Evolutionary conservation across 2,329 filamentous ascomycete genomes (phyloP), one percentile per base, ranked within the genome.

Genomic region (Malbranchea zuffiana): DNA sequence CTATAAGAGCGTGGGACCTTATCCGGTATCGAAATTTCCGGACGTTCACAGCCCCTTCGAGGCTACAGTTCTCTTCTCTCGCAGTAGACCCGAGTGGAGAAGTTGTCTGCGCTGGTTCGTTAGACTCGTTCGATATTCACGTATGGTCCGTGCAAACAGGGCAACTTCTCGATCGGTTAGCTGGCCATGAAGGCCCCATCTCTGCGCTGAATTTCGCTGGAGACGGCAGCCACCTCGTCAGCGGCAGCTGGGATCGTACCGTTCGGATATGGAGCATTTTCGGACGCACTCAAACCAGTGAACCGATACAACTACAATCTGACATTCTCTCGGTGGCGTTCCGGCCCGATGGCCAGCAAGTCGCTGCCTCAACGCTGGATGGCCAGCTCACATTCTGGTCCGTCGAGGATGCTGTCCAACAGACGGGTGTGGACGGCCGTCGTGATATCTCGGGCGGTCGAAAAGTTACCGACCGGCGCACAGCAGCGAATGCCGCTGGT

Each of bases 81-180:
- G 86, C 90, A 1, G 86, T 96, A n/a, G 92, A 98, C 48, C 87
- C 90, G 0, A 94, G 86, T 46, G 90, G 90, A 36, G 92, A 98
- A 59, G 83, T 98, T 6, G 82, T 98, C 3, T 93, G 88, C 42
- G 90, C 90, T 6, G 90, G 88, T 2, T 96, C 88, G 1, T 71
- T 93, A 11, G 90, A 98, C 57, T 94, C 87, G 3, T 96, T 95
- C 47, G 88, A 96, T 53, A 84, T 98, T 35, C 87, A 98, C 61
- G 82, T 98, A 44, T 98, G 90, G 90, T 95, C 85, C 4, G 92
- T 98, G 3, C 90, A 98, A 56, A 98, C 88, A 1, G 90, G 90
- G 2, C 90, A 98, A 58, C 69, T 98, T 12, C 75, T 98, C 4
- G 90, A 98, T 56, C 81, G 81, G 47, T 68, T 98, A 16, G 74